Evolutionary conservation across 2,329 filamentous ascomycete species (phyloP).

Genomic region (Alternaria triticina): DNA sequence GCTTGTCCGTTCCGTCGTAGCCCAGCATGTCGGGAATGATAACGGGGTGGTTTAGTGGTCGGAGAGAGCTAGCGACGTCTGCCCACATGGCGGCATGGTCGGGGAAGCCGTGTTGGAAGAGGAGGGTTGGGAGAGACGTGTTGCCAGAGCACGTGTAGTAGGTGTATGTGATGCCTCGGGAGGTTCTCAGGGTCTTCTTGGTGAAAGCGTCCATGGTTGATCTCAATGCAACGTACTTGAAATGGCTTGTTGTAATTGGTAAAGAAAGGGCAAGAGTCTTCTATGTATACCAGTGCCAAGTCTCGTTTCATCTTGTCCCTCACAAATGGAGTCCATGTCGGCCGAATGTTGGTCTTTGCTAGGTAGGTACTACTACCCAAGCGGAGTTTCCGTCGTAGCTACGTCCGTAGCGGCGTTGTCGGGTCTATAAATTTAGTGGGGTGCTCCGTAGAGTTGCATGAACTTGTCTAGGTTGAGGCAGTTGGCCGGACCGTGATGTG

Average conservation of each 20-base stretch:
- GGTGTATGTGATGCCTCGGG: slow-evolving; percentile 35
- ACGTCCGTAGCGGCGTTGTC: neutral
- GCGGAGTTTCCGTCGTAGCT: neutral
- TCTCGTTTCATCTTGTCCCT: neutral
- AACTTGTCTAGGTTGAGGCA: neutral
- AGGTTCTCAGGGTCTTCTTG: slow-evolving; percentile 36
- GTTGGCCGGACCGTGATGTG: neutral
- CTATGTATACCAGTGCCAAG: neutral
- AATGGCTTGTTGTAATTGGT: neutral
- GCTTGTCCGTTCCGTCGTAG: slow-evolving; percentile 47
- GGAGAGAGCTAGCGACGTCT: slow-evolving; percentile 49
- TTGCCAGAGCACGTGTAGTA: slow-evolving; percentile 33
- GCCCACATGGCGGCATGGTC: slow-evolving; percentile 56
- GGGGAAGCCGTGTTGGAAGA: slow-evolving; percentile 59
- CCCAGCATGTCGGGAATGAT: slow-evolving; percentile 50
- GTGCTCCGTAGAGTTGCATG: neutral
- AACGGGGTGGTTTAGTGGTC: slow-evolving; percentile 50
- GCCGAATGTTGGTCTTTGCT: neutral
- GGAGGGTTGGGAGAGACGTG: slow-evolving; percentile 28
- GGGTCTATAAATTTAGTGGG: neutral
- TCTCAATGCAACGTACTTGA: neutral
- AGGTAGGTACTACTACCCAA: neutral
- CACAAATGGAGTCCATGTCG: neutral
- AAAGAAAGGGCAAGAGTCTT: neutral
- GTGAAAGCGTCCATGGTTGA: slow-evolving; percentile 34